These are phyloP conservation scores for Colletotrichum spinosum DNA, from an alignment of 2,329 filamentous ascomycete genomes.

Conservation along the genomic window DNA sequence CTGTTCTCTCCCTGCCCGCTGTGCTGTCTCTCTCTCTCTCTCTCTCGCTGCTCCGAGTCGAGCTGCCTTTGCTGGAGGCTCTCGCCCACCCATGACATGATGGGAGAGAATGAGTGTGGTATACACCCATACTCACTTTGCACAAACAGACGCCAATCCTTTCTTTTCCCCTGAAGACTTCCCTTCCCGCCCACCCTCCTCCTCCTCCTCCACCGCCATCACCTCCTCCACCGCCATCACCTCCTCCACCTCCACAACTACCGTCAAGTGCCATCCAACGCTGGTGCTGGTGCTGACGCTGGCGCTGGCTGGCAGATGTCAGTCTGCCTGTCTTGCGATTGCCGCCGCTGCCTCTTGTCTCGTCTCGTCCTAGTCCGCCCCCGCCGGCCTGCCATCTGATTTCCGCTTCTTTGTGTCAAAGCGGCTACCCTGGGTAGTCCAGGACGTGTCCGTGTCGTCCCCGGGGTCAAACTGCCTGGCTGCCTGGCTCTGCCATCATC, in stretches of 20 bases:
- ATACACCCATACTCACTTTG: background rate
- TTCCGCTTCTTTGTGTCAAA: constrained; percentile 31
- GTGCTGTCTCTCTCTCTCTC: no score
- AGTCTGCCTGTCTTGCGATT: constrained; percentile 8
- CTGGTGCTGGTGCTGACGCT: constrained; percentile 12
- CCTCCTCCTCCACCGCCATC: no score
- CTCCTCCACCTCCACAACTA: background rate
- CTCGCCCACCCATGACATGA: no score
- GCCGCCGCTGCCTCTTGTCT: constrained; percentile 18
- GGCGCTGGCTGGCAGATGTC: constrained; percentile 30
- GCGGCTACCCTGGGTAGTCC: constrained; percentile 6
- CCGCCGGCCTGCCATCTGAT: background rate
- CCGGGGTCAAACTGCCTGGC: no score
- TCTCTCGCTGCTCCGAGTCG: constrained; percentile 1
- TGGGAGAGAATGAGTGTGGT: no score
- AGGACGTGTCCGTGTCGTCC: no score
- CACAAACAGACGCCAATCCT: background rate
- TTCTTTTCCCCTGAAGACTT: constrained; percentile 23
- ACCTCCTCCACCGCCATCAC: background rate
- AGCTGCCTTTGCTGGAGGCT: background rate
- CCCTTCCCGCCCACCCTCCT: background rate
- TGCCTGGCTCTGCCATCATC: no score
- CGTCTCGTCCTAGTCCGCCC: constrained; percentile 2
- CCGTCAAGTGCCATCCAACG: constrained; percentile 5
- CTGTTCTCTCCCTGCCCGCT: background rate